Conservation (phyloP, 2,329 filamentous ascomycete genomes). For the Calonectria pauciramosa region DNA sequence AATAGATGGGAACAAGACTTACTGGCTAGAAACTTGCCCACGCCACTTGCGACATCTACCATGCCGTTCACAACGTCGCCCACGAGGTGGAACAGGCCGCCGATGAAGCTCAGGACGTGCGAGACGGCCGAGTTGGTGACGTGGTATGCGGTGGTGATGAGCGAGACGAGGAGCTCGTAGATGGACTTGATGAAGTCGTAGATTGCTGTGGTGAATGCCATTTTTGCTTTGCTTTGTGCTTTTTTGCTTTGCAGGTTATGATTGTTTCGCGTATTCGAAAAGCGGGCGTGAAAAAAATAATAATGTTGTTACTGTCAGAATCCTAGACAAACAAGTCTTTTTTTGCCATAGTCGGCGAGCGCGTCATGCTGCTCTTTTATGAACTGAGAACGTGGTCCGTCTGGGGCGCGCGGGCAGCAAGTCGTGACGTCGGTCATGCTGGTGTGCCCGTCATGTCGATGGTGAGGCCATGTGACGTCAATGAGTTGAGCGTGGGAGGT, state of each 20-base stretch:
- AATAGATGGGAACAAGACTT: slow-evolving; percentile 32
- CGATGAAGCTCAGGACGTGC: slow-evolving; percentile 53
- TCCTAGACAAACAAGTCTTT: background rate
- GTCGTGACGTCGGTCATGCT: slow-evolving; percentile 48
- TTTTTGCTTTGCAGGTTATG: background rate
- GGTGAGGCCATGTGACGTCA: slow-evolving; percentile 45
- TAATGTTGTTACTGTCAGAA: background rate
- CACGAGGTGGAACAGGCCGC: slow-evolving; percentile 53
- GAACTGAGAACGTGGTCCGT: background rate
- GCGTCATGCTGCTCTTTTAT: slow-evolving; percentile 12
- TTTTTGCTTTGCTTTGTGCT: slow-evolving; percentile 32
- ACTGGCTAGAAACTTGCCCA: slow-evolving; percentile 57
- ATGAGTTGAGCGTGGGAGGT: slow-evolving; percentile 6
- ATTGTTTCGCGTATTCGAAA: background rate
- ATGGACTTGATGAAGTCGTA: slow-evolving; percentile 56
- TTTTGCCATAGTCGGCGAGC: background rate
- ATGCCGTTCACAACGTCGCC: slow-evolving; percentile 53
- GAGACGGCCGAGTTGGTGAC: slow-evolving; percentile 51
- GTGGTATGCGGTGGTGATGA: slow-evolving; percentile 52
- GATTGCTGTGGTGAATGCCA: slow-evolving; percentile 54
- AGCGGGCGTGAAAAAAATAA: background rate
- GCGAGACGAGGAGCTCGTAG: slow-evolving; percentile 56
- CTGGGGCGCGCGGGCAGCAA: background rate
- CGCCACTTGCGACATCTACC: slow-evolving; percentile 54
- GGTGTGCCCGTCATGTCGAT: slow-evolving; percentile 36